These are phyloP conservation scores for Colletotrichum sp. DNA, from an alignment of 2,329 filamentous ascomycete species.

Conservation along the genomic window DNA sequence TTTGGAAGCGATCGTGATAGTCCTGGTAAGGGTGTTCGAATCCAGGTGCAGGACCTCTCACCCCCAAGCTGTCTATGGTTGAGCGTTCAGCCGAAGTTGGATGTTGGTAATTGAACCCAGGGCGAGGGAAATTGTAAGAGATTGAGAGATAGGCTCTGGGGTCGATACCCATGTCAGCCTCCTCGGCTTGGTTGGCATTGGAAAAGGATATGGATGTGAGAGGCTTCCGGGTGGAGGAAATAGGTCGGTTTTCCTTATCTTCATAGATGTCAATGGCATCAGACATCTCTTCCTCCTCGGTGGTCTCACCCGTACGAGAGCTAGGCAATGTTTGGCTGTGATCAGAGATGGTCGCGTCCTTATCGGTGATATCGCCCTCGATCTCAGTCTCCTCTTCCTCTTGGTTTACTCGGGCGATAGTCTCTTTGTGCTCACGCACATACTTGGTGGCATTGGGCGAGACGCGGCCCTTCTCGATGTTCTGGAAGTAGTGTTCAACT, in stretches of 20 bases:
- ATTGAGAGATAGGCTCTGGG: not conserved
- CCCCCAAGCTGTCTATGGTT: not conserved
- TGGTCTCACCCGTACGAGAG: not conserved
- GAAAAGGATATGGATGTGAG: not conserved
- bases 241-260: not conserved
- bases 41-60: not conserved
- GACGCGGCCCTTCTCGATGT: constrained; percentile 38
- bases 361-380: not conserved
- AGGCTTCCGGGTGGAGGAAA: not conserved
- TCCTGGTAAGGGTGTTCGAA: not conserved
- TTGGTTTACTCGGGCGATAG: not conserved
- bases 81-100: not conserved
- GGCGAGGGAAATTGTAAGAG: not conserved
- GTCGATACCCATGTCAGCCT: not conserved
- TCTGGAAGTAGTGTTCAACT: constrained; percentile 54
- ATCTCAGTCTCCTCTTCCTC: not conserved
- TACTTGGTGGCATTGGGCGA: constrained; percentile 41
- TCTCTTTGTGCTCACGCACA: constrained; percentile 34
- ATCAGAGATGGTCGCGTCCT: not conserved
- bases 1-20: not conserved
- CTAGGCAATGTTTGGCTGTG: not conserved
- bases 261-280: not conserved
- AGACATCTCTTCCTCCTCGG: not conserved
- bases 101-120: not conserved
- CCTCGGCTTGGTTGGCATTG: not conserved